Percentiles rank a stretch among this genome's conserved stretches.
phyloP scores from a whole-genome alignment of 2,329 filamentous ascomycete genomes.

The Hymenotorrendiella dingleyae region DNA sequence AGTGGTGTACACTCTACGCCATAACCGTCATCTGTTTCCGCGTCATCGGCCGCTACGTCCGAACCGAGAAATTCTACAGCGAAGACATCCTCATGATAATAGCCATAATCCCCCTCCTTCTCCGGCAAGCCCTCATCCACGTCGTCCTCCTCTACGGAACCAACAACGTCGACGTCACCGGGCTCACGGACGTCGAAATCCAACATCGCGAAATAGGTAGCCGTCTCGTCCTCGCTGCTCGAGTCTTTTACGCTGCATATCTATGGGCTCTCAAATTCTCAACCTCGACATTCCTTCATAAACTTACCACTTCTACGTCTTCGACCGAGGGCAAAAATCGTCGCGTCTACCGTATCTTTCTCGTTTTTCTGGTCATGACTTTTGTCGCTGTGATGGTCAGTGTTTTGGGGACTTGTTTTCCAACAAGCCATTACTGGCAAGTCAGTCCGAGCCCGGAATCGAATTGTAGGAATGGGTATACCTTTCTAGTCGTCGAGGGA shows the following conservation, averaged over 20 bases:
- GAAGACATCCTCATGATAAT: conserved; percentile 83
- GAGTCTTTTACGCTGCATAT: conserved; percentile 81
- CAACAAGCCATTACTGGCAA: conserved; percentile 70
- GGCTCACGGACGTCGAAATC: conserved; percentile 51
- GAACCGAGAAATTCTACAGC: conserved; percentile 76
- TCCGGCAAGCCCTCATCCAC: conserved; percentile 82
- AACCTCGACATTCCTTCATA: conserved; percentile 81
- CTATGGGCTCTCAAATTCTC: conserved; percentile 89
- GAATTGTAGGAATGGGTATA: conserved; percentile 76
- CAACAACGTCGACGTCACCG: conserved; percentile 67
- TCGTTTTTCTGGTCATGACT: conserved; percentile 67
- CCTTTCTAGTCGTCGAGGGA: conserved; percentile 80
- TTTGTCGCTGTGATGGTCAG: conserved; percentile 75
- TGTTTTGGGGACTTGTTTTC: conserved; percentile 74
- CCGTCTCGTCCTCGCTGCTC: conserved; percentile 69
- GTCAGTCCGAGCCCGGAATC: conserved; percentile 77
- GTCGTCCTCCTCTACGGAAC: conserved; percentile 81
- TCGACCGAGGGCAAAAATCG: conserved; percentile 59
- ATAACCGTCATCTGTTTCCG: conserved; percentile 76
- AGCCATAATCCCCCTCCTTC: conserved; percentile 71
- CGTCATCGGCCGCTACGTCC: conserved; percentile 73
- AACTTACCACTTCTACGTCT: conserved; percentile 77
- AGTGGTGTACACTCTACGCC: conserved; percentile 78
- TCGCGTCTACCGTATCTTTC: conserved; percentile 61
- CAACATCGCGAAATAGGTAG: conserved; percentile 65